These are phyloP conservation scores for Colletotrichum sp. DNA, from an alignment of 2,329 filamentous ascomycete genomes.

Conservation along the genomic window DNA sequence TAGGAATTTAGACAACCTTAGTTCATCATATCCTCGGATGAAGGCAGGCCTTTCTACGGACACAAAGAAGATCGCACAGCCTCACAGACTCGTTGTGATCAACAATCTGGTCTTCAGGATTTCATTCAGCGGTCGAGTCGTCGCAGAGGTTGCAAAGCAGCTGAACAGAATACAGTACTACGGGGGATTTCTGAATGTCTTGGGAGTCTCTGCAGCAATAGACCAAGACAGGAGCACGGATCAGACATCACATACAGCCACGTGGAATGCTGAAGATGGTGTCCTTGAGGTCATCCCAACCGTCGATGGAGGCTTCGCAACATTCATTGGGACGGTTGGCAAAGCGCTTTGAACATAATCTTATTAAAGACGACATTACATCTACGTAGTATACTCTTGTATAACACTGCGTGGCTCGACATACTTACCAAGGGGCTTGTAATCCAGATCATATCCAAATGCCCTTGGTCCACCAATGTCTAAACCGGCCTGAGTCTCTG, in stretches of 20 bases:
- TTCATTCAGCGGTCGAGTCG: not conserved
- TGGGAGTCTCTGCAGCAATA: not conserved
- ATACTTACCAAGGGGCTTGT: conserved; percentile 55
- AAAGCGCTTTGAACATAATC: not conserved
- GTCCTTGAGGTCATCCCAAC: not conserved
- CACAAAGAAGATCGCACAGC: not conserved
- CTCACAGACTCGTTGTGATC: not conserved
- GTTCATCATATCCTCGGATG: not conserved
- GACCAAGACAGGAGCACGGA: not conserved
- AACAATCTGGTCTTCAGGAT: not conserved
- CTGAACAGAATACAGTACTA: not conserved
- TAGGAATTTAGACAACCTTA: not conserved
- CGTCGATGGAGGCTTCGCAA: not conserved
- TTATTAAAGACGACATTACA: not conserved
- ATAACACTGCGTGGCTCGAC: conserved; percentile 59
- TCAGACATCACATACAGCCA: not conserved
- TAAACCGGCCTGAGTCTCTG: conserved; percentile 48
- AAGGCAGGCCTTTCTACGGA: not conserved
- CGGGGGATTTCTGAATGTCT: not conserved
- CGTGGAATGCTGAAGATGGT: not conserved
- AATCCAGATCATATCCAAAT: conserved; percentile 45
- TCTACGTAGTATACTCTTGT: conserved; percentile 25
- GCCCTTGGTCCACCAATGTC: conserved; percentile 50
- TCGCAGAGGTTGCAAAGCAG: not conserved
- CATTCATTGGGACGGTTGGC: not conserved